These are phyloP conservation scores for Pseudopithomyces maydicus DNA, from an alignment of 2,329 filamentous ascomycete species.

Conservation along the genomic window DNA sequence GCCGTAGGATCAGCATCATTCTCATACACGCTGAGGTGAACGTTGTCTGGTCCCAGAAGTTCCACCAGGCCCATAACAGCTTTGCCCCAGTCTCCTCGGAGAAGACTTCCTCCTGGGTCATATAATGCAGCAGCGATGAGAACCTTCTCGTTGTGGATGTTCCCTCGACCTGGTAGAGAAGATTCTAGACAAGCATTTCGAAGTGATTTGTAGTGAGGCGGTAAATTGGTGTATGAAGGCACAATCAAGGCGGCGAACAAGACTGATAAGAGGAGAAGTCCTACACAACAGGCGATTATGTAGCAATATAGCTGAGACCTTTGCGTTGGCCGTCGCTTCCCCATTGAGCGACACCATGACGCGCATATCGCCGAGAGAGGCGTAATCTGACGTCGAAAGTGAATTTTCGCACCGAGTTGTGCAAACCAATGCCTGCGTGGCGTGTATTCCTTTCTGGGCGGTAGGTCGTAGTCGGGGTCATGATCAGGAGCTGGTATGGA, in stretches of 20 bases:
- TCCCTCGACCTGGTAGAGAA: constrained; percentile 44
- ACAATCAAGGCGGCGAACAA: constrained; percentile 51
- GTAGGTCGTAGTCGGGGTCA: constrained; percentile 3
- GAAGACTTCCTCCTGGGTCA: constrained; percentile 62
- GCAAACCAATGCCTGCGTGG: background rate
- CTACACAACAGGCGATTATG: constrained; percentile 1
- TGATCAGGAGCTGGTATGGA: background rate
- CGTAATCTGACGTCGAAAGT: background rate
- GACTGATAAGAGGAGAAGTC: constrained; percentile 19
- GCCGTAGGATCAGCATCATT: constrained; percentile 7
- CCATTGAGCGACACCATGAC: background rate
- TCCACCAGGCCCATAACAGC: constrained; percentile 64
- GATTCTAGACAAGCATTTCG: constrained; percentile 24
- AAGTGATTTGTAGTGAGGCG: constrained; percentile 51
- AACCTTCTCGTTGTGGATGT: constrained; percentile 62
- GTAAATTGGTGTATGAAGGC: constrained; percentile 58
- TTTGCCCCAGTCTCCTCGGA: constrained; percentile 65
- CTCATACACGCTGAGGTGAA: constrained; percentile 8
- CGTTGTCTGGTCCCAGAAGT: constrained; percentile 58
- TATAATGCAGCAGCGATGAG: constrained; percentile 73
- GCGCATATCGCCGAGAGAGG: background rate
- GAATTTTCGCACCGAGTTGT: background rate
- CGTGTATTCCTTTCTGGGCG: background rate
- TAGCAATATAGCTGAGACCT: constrained; percentile 1
- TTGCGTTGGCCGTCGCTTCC: constrained; percentile 2